A percentile compares a stretch with the other conserved stretches of the same genome.
These are phyloP conservation scores for Salix purpurea DNA, from an alignment of 345 rosid genomes.

Conservation along the genomic window DNA sequence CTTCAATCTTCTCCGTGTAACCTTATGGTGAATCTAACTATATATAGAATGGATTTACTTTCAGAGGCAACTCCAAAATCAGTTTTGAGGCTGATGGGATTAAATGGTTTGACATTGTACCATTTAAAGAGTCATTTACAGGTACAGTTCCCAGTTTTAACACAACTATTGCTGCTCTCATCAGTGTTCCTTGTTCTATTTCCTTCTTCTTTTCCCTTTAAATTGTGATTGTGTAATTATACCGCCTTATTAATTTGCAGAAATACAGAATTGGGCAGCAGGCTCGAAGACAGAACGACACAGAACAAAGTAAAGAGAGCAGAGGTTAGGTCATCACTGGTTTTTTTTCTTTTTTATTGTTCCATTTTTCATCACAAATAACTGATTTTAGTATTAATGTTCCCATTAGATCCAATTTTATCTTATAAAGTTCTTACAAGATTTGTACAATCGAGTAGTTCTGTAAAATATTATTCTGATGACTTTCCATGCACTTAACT, in stretches of 20 bases:
- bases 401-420: not conserved
- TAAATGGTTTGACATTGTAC: conserved; percentile 86
- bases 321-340: conserved; percentile 28
- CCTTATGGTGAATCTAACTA: not conserved
- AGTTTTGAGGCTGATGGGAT: conserved; percentile 77
- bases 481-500: not conserved
- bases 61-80: conserved; percentile 93
- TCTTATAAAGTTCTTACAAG: not conserved
- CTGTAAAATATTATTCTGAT: not conserved
- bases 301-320: conserved; percentile 43
- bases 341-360: not conserved
- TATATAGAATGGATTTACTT: not conserved
- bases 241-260: conserved; percentile 30
- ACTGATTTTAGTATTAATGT: not conserved
- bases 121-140: conserved; percentile 94
- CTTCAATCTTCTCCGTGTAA: not conserved
- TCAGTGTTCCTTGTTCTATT: not conserved
- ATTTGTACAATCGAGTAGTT: not conserved
- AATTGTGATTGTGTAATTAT: not conserved
- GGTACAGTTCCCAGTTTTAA: conserved; percentile 32
- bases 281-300: conserved; percentile 35
- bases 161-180: not conserved
- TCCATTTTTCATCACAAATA: too few species aligned
- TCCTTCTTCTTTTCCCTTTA: not conserved
- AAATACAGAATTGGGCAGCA: conserved; percentile 87